Conservation (phyloP, 768 basidiomycete species). For the Tylopilus sp. region DNA sequence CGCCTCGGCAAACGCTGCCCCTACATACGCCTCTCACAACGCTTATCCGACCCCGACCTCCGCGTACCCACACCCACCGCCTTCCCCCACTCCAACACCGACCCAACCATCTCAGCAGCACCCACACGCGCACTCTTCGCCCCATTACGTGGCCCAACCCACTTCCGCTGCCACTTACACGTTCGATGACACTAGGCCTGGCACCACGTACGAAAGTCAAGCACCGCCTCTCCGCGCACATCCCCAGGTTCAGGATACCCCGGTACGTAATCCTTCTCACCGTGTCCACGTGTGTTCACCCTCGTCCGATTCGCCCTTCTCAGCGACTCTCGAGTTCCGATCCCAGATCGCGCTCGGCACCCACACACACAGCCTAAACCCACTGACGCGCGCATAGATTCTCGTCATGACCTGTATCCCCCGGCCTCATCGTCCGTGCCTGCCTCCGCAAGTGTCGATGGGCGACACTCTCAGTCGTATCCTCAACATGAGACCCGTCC, state of each 20-base stretch:
- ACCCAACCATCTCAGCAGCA: slow-evolving; percentile 23
- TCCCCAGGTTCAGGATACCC: slow-evolving; percentile 17
- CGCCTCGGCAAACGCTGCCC: slow-evolving; percentile 6
- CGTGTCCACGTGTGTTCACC: background rate
- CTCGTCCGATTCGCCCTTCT: slow-evolving; percentile 10
- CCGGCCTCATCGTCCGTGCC: slow-evolving; percentile 12
- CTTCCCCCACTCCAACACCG: slow-evolving; percentile 31
- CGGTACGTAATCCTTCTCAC: slow-evolving; percentile 15
- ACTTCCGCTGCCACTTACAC: slow-evolving; percentile 16
- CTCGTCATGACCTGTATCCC: slow-evolving; percentile 24
- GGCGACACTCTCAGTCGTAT: slow-evolving; percentile 21
- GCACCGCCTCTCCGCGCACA: slow-evolving; percentile 16
- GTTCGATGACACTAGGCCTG: slow-evolving; percentile 22
- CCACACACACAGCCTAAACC: slow-evolving; percentile 16
- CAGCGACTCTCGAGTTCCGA: slow-evolving; percentile 23
- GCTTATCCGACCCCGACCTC: slow-evolving; percentile 26
- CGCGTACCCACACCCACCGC: slow-evolving; percentile 26
- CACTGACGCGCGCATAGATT: slow-evolving; percentile 23
- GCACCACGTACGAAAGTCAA: slow-evolving; percentile 18
- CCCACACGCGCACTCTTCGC: slow-evolving; percentile 15
- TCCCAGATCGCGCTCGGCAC: slow-evolving; percentile 23
- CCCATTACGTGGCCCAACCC: slow-evolving; percentile 23
- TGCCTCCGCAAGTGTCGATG: slow-evolving; percentile 14
- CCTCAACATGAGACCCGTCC: slow-evolving; percentile 21
- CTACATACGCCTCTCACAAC: slow-evolving; percentile 18